A percentile compares a stretch with the other conserved stretches of the same genome.
Evolutionary conservation across 768 basidiomycete species (phyloP).

Genomic region (Rhodosporidiobolus sp.): DNA sequence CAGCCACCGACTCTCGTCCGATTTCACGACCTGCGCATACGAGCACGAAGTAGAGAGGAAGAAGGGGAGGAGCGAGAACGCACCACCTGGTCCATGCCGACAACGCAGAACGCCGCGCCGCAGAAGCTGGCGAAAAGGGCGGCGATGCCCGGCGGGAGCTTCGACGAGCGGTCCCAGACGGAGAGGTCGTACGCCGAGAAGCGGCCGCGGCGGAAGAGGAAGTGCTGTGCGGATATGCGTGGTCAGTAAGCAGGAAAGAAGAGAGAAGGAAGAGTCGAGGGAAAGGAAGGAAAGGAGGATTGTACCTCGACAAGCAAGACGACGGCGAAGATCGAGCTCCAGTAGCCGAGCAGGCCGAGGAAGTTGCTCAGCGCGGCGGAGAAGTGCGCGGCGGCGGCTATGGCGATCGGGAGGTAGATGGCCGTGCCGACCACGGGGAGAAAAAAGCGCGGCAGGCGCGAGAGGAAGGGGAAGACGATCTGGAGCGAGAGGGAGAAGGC

Average conservation of each 20-base stretch:
- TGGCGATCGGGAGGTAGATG: conserved; percentile 60
- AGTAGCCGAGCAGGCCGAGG: conserved; percentile 65
- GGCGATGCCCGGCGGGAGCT: conserved; percentile 63
- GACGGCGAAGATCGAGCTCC: conserved; percentile 54
- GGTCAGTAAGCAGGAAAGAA: background rate
- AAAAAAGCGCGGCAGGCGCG: conserved; percentile 64
- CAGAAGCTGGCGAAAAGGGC: conserved; percentile 58
- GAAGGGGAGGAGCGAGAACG: background rate
- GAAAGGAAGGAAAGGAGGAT: background rate
- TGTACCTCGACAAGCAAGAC: conserved; percentile 52
- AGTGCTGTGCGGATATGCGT: conserved; percentile 55
- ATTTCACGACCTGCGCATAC: background rate
- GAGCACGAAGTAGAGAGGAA: background rate
- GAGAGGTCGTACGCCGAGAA: conserved; percentile 56
- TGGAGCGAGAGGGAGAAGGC: conserved; percentile 73
- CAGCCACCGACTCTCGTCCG: no score
- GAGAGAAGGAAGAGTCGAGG: background rate
- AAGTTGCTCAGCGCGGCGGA: conserved; percentile 64
- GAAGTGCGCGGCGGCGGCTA: conserved; percentile 58
- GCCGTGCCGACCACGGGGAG: conserved; percentile 64
- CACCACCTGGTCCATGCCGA: conserved; percentile 63
- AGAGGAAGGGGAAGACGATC: conserved; percentile 61
- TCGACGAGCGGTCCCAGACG: conserved; percentile 58
- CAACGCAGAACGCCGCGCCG: conserved; percentile 60
- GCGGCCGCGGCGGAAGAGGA: conserved; percentile 60